Conservation (phyloP, 306 rosid species). For the Medicago lupulina region DNA sequence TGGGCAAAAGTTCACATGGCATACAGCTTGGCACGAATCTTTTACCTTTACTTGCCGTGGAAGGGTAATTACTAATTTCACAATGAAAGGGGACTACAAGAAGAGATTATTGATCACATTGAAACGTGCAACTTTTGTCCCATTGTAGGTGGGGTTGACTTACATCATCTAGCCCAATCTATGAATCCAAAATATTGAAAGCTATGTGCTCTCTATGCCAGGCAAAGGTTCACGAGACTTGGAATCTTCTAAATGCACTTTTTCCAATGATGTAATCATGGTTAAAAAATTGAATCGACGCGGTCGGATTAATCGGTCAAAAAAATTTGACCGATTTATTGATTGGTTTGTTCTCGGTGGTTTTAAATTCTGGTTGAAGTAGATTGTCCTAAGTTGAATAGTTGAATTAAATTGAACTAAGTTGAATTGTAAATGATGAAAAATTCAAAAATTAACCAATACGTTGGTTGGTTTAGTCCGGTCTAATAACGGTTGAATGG, state of each 20-base stretch:
- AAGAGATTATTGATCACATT: neutral
- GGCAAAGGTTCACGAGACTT: slow-evolving; percentile 56
- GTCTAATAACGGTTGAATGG: neutral
- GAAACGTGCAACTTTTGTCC: slow-evolving; percentile 32
- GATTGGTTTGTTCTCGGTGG: neutral
- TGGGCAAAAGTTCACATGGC: neutral
- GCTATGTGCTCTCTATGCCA: slow-evolving; percentile 12
- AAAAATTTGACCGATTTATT: neutral
- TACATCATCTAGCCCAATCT: neutral
- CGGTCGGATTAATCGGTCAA: neutral
- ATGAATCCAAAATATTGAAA: slow-evolving; percentile 23
- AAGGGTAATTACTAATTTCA: slow-evolving; percentile 16
- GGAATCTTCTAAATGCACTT: slow-evolving; percentile 8
- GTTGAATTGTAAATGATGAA: neutral
- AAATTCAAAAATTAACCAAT: neutral
- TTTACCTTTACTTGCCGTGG: slow-evolving; percentile 14
- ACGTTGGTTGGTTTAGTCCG: neutral
- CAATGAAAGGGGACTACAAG: slow-evolving; percentile 5
- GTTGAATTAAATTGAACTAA: neutral
- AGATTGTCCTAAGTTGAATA: too few species aligned
- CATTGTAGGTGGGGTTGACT: slow-evolving; percentile 34
- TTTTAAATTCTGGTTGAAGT: neutral
- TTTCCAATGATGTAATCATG: neutral
- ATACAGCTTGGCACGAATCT: neutral
- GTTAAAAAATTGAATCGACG: neutral